phyloP scores from a whole-genome alignment of 2,329 filamentous ascomycete species.

The Dothidotthia symphoricarpi region DNA sequence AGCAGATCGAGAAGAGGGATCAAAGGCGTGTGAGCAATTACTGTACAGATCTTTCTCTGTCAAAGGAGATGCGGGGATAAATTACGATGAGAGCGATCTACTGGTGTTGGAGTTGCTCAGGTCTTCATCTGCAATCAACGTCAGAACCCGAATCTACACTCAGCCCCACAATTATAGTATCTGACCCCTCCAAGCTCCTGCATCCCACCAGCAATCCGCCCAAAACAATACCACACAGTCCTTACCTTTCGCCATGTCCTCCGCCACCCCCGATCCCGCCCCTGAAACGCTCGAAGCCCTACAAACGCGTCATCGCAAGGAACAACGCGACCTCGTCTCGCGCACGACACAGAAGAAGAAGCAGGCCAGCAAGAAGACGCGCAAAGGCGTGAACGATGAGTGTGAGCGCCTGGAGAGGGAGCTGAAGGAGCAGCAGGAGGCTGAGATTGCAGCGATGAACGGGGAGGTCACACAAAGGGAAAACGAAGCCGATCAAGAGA shows the following conservation, averaged over 20 bases:
- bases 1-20: too few species aligned
- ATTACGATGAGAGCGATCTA: too few species aligned
- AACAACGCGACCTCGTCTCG: constrained; percentile 80
- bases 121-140: too few species aligned
- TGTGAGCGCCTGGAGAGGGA: constrained; percentile 59
- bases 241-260: constrained; percentile 6
- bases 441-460: constrained; percentile 49
- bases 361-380: constrained; percentile 79
- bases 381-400: constrained; percentile 61
- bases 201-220: too few species aligned
- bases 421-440: constrained; percentile 54
- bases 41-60: too few species aligned
- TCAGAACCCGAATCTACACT: too few species aligned
- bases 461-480: constrained; percentile 15
- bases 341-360: constrained; percentile 95
- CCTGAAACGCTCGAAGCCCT: constrained; percentile 65
- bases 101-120: too few species aligned
- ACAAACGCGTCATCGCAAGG: constrained; percentile 78
- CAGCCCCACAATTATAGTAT: too few species aligned
- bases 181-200: too few species aligned
- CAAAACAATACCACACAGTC: constrained; percentile 2
- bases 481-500: constrained; percentile 15
- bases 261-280: constrained; percentile 12
- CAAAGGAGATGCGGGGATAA: too few species aligned
- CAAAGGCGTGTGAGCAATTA: too few species aligned